phyloP scores from a whole-genome alignment of 306 rosid genomes.

The Sophora flavescens region DNA sequence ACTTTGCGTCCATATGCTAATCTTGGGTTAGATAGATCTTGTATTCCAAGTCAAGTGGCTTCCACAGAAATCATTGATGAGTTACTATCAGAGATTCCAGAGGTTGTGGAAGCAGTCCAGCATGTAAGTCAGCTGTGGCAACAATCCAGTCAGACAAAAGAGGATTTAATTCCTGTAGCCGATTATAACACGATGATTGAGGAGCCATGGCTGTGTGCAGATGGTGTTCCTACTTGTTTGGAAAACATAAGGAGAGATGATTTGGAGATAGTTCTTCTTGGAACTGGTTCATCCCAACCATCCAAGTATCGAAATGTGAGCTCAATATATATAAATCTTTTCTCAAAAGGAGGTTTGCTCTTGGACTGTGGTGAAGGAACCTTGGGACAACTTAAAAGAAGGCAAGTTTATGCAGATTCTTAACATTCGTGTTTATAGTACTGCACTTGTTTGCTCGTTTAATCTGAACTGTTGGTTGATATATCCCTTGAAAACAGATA shows the following conservation, averaged over 20 bases:
- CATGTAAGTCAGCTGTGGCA: conserved; percentile 71
- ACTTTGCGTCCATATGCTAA: conserved; percentile 83
- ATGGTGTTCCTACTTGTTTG: conserved; percentile 74
- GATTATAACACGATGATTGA: conserved; percentile 60
- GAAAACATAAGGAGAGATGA: conserved; percentile 86
- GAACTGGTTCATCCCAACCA: conserved; percentile 98
- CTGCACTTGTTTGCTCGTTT: conserved; percentile 37
- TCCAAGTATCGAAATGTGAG: conserved; percentile 94
- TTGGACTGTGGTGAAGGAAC: conserved; percentile 98
- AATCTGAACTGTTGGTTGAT: conserved; percentile 40
- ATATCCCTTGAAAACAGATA: conserved; percentile 65
- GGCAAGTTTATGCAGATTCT: conserved; percentile 51
- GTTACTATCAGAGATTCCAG: conserved; percentile 80
- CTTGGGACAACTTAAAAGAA: conserved; percentile 92
- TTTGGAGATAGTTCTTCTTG: conserved; percentile 94
- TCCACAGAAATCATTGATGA: conserved; percentile 68
- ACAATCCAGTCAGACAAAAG: conserved; percentile 52
- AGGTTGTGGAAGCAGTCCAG: conserved; percentile 75
- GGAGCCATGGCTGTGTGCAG: conserved; percentile 81
- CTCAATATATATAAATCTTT: conserved; percentile 86
- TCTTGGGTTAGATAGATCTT: conserved; percentile 84
- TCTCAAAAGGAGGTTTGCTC: conserved; percentile 81
- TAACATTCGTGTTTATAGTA: conserved; percentile 12
- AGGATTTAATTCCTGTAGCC: conserved; percentile 44
- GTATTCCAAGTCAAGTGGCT: conserved; percentile 62